Base-by-base conservation (phyloP, 2,329 filamentous ascomycete species). In the Microcera coccophila region DNA sequence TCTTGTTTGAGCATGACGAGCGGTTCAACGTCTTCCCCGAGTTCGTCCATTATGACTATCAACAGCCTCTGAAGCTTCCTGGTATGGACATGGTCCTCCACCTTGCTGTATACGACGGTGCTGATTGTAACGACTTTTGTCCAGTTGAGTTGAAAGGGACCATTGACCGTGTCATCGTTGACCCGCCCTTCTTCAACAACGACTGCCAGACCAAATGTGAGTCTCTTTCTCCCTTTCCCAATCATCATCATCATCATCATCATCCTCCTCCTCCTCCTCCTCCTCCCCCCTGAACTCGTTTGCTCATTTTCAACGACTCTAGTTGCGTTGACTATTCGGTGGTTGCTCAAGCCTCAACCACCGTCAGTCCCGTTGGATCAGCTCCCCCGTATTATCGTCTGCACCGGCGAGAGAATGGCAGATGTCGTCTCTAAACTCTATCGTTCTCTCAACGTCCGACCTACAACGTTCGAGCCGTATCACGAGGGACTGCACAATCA, bases 401-500 rank as follows among this genome's bases (percentile, higher is more conserved):
- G 83, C 63, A 93, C 87, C 1, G 87, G 87, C 43, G 87, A 91
- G 67, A 75, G 85, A 36, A 87, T 91, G 85, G 75, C 79, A 45
- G 49, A 59, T 1, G 67, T 89, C 12, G 73, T 90, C 14, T 65
- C 57, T 11, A 84, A 79, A 61, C 68, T 91, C n/a, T 90, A 90
- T 62, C 69, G 70, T 36, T 73, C 79, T 34, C 69, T 81, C 24
- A 82, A 82, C 2, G 65, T 85, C 20, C 68, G 63, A 41, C 82
- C 81, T 4, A 90, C 86, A 1, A 79, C 76, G 1, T 90, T 82
- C 59, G 78, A 83, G 55, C 81, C 83, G 4, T 70, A 74, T 49
- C 87, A 91, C 58, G 74, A 78, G n/a, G 84, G 84, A 1, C 66
- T 93, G 46, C 87, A 84, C 63, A 93, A 93, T 58, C 85, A 89